phyloP scores from a whole-genome alignment of 2,329 filamentous ascomycete species.

The Talaromyces sp. region DNA sequence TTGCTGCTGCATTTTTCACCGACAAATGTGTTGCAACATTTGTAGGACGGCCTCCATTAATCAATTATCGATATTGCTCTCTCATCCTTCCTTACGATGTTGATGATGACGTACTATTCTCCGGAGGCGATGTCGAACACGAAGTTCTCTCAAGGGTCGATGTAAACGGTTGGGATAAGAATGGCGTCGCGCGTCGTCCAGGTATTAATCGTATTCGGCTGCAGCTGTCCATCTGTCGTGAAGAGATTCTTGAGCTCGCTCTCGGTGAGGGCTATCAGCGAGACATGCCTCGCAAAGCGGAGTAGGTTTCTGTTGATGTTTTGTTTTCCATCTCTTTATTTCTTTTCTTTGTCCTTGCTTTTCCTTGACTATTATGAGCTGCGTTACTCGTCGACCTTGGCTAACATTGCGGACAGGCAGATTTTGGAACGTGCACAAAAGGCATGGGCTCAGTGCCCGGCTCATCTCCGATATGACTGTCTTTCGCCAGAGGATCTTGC shows the following conservation, averaged over 20 bases:
- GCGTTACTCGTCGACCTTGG: not conserved
- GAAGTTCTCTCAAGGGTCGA: slow-evolving; percentile 20
- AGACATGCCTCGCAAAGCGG: slow-evolving; percentile 17
- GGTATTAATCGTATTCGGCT: slow-evolving; percentile 24
- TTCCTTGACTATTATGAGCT: not conserved
- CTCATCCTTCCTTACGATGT: slow-evolving; percentile 27
- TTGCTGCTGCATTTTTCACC: slow-evolving; percentile 25
- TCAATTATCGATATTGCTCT: slow-evolving; percentile 30
- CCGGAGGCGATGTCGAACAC: slow-evolving; percentile 15
- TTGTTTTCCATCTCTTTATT: not conserved
- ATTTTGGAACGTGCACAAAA: slow-evolving; percentile 21
- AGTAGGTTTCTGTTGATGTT: not conserved
- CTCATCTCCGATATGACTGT: slow-evolving; percentile 21
- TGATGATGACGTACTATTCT: slow-evolving; percentile 26
- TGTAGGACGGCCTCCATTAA: slow-evolving; percentile 29
- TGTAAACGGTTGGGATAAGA: slow-evolving; percentile 23
- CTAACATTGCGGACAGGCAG: slow-evolving; percentile 7
- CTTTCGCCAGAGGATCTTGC: slow-evolving; percentile 18
- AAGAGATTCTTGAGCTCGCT: slow-evolving; percentile 21
- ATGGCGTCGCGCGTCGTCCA: slow-evolving; percentile 19
- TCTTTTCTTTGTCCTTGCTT: not conserved
- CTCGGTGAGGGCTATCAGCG: slow-evolving; percentile 23
- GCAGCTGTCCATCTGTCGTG: slow-evolving; percentile 22
- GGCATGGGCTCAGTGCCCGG: slow-evolving; percentile 21
- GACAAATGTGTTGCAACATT: slow-evolving; percentile 32